Base-by-base conservation (phyloP, 2,329 filamentous ascomycete species). In the Dothideomycetes sp. region DNA sequence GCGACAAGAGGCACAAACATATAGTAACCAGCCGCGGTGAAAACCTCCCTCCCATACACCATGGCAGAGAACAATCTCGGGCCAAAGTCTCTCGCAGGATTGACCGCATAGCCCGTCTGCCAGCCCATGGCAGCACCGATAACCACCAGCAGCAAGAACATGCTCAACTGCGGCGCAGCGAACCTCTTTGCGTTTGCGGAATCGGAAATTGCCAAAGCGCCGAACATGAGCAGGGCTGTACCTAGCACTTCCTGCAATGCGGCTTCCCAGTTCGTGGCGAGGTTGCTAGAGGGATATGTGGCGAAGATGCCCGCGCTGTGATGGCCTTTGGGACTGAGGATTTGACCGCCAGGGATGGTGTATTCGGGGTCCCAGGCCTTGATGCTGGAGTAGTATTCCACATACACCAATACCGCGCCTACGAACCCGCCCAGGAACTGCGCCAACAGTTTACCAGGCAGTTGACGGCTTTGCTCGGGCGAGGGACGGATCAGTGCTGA, bases 51-150 rank as follows among this genome's bases (percentile, higher is more conserved):
- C 12, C 39, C 39, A n/a, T 41, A 41, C 18, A 41, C 16, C 10
- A 41, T 34, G 11, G 39, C 34, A 9, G 34, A 37, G 30, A 41
- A 41, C 8, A 37, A 15, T 12, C 39, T 29, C 5, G 39, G 39
- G 2, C 30, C 34, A 19, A 41, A 34, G 31, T 41, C 39, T 10
- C 39, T 34, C 4, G 39, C 39, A 14, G 39, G 39, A 17, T 41
- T 41, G 34, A 41, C 31, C 12, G 39, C 39, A 18, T 41, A 41
- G 16, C 39, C 39, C 33, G 39, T 41, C n/a, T 41, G 39, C 39
- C 39, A 41, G 11, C 39, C 39, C 29, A 41, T 27, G 3, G 34
- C 24, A 31, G 39, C 39, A 16, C 39, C 39, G 29, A 41, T 41
- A 8, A 30, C 29, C 5, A 41, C 19, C 34, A 41, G 34, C 14